phyloP scores from a whole-genome alignment of 1,284 basidiomycete genomes.

The Dichomitus squalens region DNA sequence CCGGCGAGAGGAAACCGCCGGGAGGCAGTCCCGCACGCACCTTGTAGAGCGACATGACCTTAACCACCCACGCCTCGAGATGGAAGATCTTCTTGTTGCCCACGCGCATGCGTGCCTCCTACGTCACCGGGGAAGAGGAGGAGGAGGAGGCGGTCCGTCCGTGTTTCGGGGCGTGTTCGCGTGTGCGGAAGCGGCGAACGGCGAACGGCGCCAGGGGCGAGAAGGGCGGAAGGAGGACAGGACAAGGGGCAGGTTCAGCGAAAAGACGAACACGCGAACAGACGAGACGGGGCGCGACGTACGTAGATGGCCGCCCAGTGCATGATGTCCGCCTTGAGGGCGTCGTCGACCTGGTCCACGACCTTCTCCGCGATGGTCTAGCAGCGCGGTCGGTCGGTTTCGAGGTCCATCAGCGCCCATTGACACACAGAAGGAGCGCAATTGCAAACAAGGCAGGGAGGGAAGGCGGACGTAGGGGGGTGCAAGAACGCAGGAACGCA shows the following conservation, averaged over 20 bases:
- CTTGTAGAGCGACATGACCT: conserved; percentile 82
- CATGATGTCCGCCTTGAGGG: conserved; percentile 87
- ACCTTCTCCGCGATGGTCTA: conserved; percentile 89
- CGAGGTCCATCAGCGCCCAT: conserved; percentile 3
- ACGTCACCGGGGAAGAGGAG: conserved; percentile 1
- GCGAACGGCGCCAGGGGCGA: not conserved
- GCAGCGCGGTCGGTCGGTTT: conserved; percentile 1
- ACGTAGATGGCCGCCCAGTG: conserved; percentile 98
- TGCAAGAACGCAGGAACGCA: no score
- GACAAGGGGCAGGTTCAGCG: not conserved
- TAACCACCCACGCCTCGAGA: conserved; percentile 90
- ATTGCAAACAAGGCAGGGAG: no score
- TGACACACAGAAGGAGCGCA: not conserved
- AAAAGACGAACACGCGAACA: no score
- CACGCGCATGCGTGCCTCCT: conserved; percentile 90
- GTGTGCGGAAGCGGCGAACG: no score
- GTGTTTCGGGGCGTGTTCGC: no score
- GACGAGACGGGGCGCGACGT: conserved; percentile 33
- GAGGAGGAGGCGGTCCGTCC: not conserved
- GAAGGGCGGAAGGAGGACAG: not conserved
- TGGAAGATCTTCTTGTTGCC: conserved; percentile 97
- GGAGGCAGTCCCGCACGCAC: conserved; percentile 35
- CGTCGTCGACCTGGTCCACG: conserved; percentile 86
- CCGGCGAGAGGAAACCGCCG: no score
- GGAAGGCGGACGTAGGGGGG: no score